Conservation (phyloP, 1,284 basidiomycete genomes). For the Puccinia novopanici region DNA sequence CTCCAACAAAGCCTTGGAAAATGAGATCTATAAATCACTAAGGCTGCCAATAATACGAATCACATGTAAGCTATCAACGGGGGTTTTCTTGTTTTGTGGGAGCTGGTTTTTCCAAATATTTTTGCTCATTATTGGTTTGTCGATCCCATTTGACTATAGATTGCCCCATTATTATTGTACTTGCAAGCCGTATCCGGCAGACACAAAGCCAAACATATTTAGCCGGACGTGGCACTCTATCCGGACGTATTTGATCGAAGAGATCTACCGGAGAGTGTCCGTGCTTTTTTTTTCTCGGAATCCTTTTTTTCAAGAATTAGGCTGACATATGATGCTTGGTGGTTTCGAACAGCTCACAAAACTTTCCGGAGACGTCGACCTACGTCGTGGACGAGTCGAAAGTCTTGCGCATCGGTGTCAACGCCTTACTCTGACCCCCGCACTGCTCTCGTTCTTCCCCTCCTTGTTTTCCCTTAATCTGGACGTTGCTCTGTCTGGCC, state of each 20-base stretch:
- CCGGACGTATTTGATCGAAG: conserved; percentile 65
- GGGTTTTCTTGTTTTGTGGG: not conserved
- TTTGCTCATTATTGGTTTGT: not conserved
- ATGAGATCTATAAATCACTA: conserved; percentile 36
- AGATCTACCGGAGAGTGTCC: conserved; percentile 65
- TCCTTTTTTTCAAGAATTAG: not conserved
- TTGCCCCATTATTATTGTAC: conserved; percentile 68
- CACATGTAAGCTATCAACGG: conserved; percentile 40
- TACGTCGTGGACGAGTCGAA: conserved; percentile 51
- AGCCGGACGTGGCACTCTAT: conserved; percentile 62
- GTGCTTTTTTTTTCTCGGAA: conserved; percentile 8
- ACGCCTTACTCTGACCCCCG: conserved; percentile 54
- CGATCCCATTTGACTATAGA: conserved; percentile 57
- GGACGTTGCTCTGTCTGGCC: no score
- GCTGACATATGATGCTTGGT: not conserved
- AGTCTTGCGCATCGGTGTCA: conserved; percentile 51
- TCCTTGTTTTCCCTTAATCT: no score
- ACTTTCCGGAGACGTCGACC: conserved; percentile 45
- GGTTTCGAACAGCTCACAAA: conserved; percentile 38
- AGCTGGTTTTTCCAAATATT: not conserved
- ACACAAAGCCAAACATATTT: conserved; percentile 58
- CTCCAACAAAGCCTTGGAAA: conserved; percentile 28
- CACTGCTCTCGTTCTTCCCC: no score
- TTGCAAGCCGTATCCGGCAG: conserved; percentile 58
- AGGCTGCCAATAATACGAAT: conserved; percentile 48